Conservation (phyloP, 164 flowering plant species). For the Platanus orientalis region DNA sequence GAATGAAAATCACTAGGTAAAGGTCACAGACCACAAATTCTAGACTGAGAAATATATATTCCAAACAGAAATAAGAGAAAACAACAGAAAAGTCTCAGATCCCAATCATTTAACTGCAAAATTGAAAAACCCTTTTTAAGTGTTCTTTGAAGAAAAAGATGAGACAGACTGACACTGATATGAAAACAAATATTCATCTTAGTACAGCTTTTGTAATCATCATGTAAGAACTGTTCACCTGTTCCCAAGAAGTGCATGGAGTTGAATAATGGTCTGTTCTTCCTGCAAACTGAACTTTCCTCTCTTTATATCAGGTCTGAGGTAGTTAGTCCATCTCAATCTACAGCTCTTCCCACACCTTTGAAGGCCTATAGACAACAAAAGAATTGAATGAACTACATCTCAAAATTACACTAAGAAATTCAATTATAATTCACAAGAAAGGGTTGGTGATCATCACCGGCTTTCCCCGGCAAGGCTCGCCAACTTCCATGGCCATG, state of each 20-base stretch:
- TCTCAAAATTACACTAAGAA: background rate
- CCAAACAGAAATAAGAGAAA: background rate
- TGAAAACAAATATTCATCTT: too few species aligned
- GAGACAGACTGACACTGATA: too few species aligned
- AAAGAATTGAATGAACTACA: background rate
- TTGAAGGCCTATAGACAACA: conserved; percentile 52
- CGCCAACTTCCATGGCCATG: conserved; percentile 99
- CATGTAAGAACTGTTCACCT: conserved; percentile 35
- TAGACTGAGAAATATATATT: too few species aligned
- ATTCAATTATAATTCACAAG: background rate
- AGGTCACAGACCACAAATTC: too few species aligned
- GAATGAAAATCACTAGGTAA: too few species aligned
- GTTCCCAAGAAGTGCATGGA: conserved; percentile 95
- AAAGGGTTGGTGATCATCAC: conserved; percentile 19
- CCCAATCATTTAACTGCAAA: background rate
- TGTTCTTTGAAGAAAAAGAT: background rate
- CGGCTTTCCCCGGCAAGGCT: conserved; percentile 86
- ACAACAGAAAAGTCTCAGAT: background rate
- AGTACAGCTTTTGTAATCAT: too few species aligned
- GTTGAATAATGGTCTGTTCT: conserved; percentile 94
- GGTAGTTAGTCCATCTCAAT: conserved; percentile 90
- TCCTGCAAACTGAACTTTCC: conserved; percentile 90
- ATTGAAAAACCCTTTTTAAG: background rate
- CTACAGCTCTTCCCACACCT: conserved; percentile 97
- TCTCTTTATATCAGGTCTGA: conserved; percentile 90